Conservation (phyloP, 2,329 filamentous ascomycete species). For the Tolypocladium amazonense region DNA sequence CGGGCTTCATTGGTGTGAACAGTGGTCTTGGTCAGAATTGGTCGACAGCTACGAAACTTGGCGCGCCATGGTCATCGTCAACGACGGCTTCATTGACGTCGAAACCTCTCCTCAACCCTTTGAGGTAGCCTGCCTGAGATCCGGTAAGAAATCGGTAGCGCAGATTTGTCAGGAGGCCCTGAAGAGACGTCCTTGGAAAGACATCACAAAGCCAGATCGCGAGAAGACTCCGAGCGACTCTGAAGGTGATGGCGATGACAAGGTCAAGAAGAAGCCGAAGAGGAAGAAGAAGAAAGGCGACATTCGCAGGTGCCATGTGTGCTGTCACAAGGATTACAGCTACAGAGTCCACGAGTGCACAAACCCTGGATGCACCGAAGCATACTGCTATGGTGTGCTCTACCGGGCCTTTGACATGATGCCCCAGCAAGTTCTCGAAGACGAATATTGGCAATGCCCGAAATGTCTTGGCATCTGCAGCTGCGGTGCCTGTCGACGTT, state of each 20-base stretch:
- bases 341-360: constrained; percentile 82
- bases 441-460: constrained; percentile 78
- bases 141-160: constrained; percentile 69
- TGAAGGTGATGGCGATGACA: constrained; percentile 50
- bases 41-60: constrained; percentile 70
- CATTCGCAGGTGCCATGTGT: constrained; percentile 65
- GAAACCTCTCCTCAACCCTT: constrained; percentile 60
- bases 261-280: constrained; percentile 50
- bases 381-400: constrained; percentile 88
- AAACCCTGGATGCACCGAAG: constrained; percentile 54
- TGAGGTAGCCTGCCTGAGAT: constrained; percentile 53
- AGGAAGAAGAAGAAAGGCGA: constrained; percentile 44
- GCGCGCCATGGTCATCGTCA: constrained; percentile 66
- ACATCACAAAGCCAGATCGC: constrained; percentile 55
- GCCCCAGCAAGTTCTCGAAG: constrained; percentile 72
- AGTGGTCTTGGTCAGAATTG: constrained; percentile 78
- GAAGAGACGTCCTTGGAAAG: constrained; percentile 66
- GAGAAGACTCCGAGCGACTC: constrained; percentile 36
- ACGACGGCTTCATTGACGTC: constrained; percentile 56
- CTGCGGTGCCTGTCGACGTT: constrained; percentile 65
- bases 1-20: constrained; percentile 80
- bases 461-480: constrained; percentile 81
- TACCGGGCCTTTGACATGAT: constrained; percentile 87
- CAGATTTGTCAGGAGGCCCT: constrained; percentile 93
- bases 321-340: constrained; percentile 64